Evolutionary conservation across 257 asterid genomes (phyloP), one percentile per base, ranked within the genome.

Genomic region (Lantana camara): DNA sequence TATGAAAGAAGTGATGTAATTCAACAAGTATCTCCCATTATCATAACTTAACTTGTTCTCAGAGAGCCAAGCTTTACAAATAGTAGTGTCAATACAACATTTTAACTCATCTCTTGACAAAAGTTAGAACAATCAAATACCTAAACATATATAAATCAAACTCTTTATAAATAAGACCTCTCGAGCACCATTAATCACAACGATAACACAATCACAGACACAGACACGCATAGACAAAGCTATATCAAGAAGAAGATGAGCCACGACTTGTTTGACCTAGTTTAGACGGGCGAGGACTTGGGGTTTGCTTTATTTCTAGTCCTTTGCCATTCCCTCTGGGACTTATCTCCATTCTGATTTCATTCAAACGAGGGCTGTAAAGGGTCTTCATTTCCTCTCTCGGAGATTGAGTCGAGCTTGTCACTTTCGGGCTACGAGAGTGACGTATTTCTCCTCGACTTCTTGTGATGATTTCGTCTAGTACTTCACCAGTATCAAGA

Each of bases 381-480:
- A 51, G 49, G 7, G 77, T 38, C 69, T 71, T 85, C 75, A 79
- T 70, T 23, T 70, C 82, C 23, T 84, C 90, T 9, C 16, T 58
- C 1, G 87, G 81, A 7, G 87, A 75, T 30, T 83, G 83, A 7
- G 84, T 84, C 15, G 92, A 79, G 68, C 96, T 91, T 11, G 83
- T 89, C 22, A 86, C 69, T 74, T 76, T 83, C 3, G 97, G 97
- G 72, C 97, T 92, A 49, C 80, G 73, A 7, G 82, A 63, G 17
- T 70, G 96, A 7, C 94, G 83, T 4, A 92, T 83, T 75, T 92
- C 97, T 11, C 97, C 98, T 27, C 95, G 96, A 72, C 98, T 83
- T 76, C 98, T 79, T 23, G 98, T 92, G 47, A 92, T 77, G 3
- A 92, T 83, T 47, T 78, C 92, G 55, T 89, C 98, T n/a, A 91